phyloP scores from a whole-genome alignment of 2,329 filamentous ascomycete genomes.

The Pseudogymnoascus sp. region DNA sequence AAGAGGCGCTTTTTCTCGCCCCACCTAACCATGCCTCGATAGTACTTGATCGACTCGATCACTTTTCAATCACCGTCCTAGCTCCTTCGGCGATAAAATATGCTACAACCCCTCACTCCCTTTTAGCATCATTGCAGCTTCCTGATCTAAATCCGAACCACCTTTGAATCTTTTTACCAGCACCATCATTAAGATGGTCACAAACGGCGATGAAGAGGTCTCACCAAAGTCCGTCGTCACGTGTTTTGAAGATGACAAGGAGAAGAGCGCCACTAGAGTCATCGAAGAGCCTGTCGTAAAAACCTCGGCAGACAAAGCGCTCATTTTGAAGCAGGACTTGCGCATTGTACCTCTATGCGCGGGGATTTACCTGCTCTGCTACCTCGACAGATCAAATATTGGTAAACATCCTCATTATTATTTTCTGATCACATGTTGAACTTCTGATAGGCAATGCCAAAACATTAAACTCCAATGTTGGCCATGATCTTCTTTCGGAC shows the following conservation, averaged over 20 bases:
- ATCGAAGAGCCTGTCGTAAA: background rate
- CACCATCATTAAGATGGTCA: background rate
- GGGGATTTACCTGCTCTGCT: background rate
- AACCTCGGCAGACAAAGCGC: constrained; percentile 29
- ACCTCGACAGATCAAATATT: constrained; percentile 2
- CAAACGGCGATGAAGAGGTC: background rate
- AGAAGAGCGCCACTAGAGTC: background rate
- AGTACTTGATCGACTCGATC: background rate
- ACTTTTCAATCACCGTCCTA: background rate
- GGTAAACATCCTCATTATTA: background rate
- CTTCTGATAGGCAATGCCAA: background rate
- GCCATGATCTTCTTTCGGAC: background rate
- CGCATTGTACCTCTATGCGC: background rate
- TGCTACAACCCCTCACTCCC: background rate
- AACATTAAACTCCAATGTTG: background rate
- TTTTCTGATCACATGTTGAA: background rate
- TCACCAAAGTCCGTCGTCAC: background rate
- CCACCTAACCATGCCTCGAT: background rate
- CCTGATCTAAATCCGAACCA: background rate
- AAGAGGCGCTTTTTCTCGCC: background rate
- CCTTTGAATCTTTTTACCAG: background rate
- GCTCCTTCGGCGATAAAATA: background rate
- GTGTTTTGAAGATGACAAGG: background rate
- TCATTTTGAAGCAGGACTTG: background rate
- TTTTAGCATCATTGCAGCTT: background rate